Evolutionary conservation across 2,329 filamentous ascomycete species (phyloP), one percentile per base, ranked within the genome.

Genomic region (Aureobasidium sp.): DNA sequence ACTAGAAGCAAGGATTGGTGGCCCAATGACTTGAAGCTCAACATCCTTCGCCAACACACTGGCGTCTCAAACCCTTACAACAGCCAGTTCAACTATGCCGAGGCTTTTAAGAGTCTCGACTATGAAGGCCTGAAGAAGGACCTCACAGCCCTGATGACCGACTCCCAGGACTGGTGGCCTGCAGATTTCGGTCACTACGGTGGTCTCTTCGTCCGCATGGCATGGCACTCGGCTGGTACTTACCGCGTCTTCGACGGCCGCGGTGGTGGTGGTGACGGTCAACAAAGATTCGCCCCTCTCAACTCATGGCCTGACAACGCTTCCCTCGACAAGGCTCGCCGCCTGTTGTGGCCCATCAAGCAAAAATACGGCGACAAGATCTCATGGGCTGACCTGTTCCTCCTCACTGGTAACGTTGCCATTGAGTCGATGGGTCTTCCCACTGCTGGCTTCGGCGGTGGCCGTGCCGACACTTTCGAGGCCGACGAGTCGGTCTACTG

Each of bases 291-390:
- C 69, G 88, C 88, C 59, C 89, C 89, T 6, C 84, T 91, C 71
- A 91, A 91, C 82, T 85, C 85, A 78, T 91, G 88, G 88, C 88
- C 88, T 45, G 88, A 91, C 76, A 91, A 91, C 67, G 86, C 85
- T 70, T 85, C 80, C 68, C 82, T 91, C 60, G 88, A 91, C 82
- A 91, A 91, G 82, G 88, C 88, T 35, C 88, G 88, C 62, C 87
- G 88, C 66, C 82, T 91, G 61, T 78, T 91, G 45, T 90, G 87
- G 86, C 88, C 88, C 62, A 85, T 91, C 77, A 91, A 91, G 83
- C 87, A 90, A 68, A 91, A 91, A 81, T 91, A 91, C 67, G 88
- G 88, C 73, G 85, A 84, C 80, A 90, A 89, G 79, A 88, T 91
- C 74, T 91, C 88, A 0, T 91, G 88, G 88, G 85, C 88, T 27